Conservation (phyloP, 2,329 filamentous ascomycete genomes). For the Clarireedia paspali region DNA sequence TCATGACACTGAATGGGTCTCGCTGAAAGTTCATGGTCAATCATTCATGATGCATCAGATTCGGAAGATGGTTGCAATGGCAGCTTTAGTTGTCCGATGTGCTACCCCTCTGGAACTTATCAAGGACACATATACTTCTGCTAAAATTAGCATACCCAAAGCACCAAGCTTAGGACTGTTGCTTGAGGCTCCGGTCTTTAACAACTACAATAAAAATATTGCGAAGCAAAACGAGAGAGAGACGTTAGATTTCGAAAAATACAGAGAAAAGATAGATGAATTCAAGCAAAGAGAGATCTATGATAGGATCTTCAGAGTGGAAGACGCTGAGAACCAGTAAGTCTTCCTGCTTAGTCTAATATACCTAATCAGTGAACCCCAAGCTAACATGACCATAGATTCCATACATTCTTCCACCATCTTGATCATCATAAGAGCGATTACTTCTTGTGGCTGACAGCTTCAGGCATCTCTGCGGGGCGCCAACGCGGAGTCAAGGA, state of each 20-base stretch:
- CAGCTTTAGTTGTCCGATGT: constrained; percentile 73
- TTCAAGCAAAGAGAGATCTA: constrained; percentile 96
- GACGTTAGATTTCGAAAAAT: constrained; percentile 70
- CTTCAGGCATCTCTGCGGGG: constrained; percentile 57
- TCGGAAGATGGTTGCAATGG: constrained; percentile 97
- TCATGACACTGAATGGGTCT: constrained; percentile 90
- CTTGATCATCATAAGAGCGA: constrained; percentile 66
- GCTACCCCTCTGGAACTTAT: constrained; percentile 69
- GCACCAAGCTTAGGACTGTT: constrained; percentile 82
- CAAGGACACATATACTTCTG: constrained; percentile 60
- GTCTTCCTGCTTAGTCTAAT: constrained; percentile 26
- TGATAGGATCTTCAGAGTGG: constrained; percentile 79
- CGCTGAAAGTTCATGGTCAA: constrained; percentile 91
- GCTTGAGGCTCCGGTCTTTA: constrained; percentile 86
- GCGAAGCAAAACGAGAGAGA: constrained; percentile 55
- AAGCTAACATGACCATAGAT: constrained; percentile 38
- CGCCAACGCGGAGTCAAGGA: constrained; percentile 32
- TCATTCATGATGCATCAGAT: constrained; percentile 99
- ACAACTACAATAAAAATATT: constrained; percentile 74
- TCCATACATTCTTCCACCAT: constrained; percentile 72
- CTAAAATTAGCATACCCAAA: constrained; percentile 83
- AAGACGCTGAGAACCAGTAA: constrained; percentile 81
- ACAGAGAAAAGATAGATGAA: constrained; percentile 68
- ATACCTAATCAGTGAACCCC: background rate
- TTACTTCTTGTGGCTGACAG: constrained; percentile 69